These are phyloP conservation scores for Trametes sanguinea DNA, from an alignment of 768 basidiomycete species.

Conservation along the genomic window DNA sequence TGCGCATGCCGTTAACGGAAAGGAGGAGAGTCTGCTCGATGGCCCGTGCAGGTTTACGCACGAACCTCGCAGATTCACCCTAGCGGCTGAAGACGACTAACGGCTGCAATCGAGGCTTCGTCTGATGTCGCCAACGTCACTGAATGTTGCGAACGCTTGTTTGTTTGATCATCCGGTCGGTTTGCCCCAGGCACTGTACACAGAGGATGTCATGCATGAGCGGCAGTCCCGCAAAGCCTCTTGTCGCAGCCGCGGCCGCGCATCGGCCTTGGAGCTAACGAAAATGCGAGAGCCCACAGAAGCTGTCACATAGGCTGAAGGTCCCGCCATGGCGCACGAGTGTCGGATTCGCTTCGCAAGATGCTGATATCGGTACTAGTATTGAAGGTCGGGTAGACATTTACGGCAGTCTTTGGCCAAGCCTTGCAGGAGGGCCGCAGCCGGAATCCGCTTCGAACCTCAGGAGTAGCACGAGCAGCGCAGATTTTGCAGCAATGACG, in stretches of 20 bases:
- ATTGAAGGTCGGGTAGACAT: not conserved
- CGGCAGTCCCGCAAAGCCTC: not conserved
- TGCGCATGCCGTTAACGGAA: too few species aligned
- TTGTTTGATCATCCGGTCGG: not conserved
- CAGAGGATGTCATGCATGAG: not conserved
- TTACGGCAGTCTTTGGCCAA: not conserved
- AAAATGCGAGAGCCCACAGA: not conserved
- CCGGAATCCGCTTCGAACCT: not conserved
- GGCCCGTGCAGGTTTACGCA: too few species aligned
- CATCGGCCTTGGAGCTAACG: not conserved
- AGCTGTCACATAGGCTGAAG: constrained; percentile 3
- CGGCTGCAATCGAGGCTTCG: not conserved
- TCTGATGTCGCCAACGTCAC: not conserved
- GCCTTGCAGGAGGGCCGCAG: not conserved
- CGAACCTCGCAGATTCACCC: not conserved
- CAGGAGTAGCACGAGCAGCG: not conserved
- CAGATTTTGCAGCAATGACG: not conserved
- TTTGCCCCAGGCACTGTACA: not conserved
- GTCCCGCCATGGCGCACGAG: not conserved
- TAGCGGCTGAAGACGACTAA: too few species aligned
- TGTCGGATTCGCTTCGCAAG: not conserved
- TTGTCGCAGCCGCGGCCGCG: not conserved
- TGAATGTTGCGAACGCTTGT: not conserved
- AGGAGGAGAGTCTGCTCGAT: too few species aligned
- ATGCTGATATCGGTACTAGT: not conserved